Base-by-base conservation (phyloP, 2,329 filamentous ascomycete genomes). In the Sarocladium oryzae region DNA sequence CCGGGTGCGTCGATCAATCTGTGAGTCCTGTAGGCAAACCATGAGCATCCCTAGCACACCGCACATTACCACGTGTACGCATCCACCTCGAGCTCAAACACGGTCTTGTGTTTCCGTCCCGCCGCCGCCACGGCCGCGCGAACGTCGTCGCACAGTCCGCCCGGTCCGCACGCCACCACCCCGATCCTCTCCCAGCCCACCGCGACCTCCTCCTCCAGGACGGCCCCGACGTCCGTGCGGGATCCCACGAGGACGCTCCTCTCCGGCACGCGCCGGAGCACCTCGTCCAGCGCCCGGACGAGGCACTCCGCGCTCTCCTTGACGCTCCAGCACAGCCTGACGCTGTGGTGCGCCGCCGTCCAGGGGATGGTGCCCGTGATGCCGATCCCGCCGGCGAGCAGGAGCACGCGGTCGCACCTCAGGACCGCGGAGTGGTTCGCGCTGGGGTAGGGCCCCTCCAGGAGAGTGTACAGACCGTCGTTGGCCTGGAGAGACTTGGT, bases 351-450 rank as follows among this genome's bases (percentile, higher is more conserved):
- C 35, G 49, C 49, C 11, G 52, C 49, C 3, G 68, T 36, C 46
- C 63, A 66, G 2, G 69, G 65, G 0, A 77, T 54, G 11, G 73
- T 40, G 2, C 63, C 70, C 0, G 73, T 76, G 57, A 78, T 72
- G 37, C 74, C 74, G 21, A 77, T 71, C 5, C 74, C 75, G n/a
- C 75, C 74, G 2, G 61, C 69, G 32, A 77, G 65, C 45, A 71
- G 65, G 8, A 78, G 52, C 2, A 76, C 50, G 1, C 62, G 57
- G 52, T 71, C 67, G 49, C 61, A 66, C 1, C 38, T 53, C 1
- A 66, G 58, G 5, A 70, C 52, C 5, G 54, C 51, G 6, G 35
- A 37, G 35, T 37, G 35, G 35, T 37, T 37, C 0, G 38, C 26
- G 9, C 58, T 59, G 2, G 59, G 58, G 58, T 75, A 73, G 1